Conservation (phyloP, 768 basidiomycete genomes). For the Nidularia sp. region DNA sequence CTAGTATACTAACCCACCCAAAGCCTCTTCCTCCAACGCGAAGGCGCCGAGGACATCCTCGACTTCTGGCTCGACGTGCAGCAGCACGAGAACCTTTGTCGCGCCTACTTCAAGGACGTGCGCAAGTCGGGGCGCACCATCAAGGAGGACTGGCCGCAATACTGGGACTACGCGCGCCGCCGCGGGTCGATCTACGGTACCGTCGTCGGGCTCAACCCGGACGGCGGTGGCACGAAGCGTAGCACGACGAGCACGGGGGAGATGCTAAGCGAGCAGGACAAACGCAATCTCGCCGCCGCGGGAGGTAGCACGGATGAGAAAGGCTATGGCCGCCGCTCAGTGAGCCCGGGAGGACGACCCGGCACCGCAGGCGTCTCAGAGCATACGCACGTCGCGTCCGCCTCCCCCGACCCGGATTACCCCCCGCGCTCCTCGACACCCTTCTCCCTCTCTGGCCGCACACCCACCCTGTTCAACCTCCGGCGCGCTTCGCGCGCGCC, state of each 20-base stretch:
- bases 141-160: slow-evolving; percentile 98
- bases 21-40: slow-evolving; percentile 93
- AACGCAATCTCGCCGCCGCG: slow-evolving; percentile 48
- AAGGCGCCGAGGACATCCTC: slow-evolving; percentile 92
- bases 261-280: slow-evolving; percentile 66
- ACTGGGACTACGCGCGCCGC: slow-evolving; percentile 89
- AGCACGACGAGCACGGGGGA: slow-evolving; percentile 83
- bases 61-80: slow-evolving; percentile 99
- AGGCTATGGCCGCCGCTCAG: slow-evolving; percentile 47
- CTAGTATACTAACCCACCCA: not conserved
- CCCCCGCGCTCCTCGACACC: slow-evolving; percentile 70
- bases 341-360: slow-evolving; percentile 44
- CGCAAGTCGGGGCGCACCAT: slow-evolving; percentile 91
- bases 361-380: slow-evolving; percentile 40
- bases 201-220: slow-evolving; percentile 71
- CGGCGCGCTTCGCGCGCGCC: slow-evolving; percentile 85
- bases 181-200: slow-evolving; percentile 93
- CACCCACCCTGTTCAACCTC: slow-evolving; percentile 71
- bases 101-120: slow-evolving; percentile 99
- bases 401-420: slow-evolving; percentile 33
- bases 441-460: slow-evolving; percentile 72
- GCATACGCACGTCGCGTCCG: slow-evolving; percentile 40
- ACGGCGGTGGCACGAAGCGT: slow-evolving; percentile 58
- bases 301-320: slow-evolving; percentile 38
- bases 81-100: slow-evolving; percentile 97